Evolutionary conservation across 73 alveolate genomes (phyloP).

Genomic region (Breviolum minutum): DNA sequence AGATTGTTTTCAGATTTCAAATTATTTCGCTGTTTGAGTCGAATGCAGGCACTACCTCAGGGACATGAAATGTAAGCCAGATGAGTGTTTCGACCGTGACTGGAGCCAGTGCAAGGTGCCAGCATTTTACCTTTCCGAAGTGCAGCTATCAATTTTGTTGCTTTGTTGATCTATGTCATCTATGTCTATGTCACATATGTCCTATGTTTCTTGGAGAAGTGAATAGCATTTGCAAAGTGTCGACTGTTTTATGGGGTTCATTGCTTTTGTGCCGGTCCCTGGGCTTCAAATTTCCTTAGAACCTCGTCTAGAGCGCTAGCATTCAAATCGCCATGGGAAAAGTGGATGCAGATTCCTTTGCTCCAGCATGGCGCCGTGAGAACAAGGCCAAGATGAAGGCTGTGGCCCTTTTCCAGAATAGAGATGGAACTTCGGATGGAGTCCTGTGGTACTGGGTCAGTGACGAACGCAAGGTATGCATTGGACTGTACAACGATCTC

Average conservation of each 20-base stretch:
- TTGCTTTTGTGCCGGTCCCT: no score
- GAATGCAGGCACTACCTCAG: conserved; percentile 62
- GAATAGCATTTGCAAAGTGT: no score
- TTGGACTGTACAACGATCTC: conserved; percentile 29
- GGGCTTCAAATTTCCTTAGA: no score
- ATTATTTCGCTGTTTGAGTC: background rate
- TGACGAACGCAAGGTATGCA: conserved; percentile 38
- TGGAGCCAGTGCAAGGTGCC: conserved; percentile 65
- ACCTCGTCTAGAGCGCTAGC: background rate
- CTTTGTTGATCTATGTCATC: no score
- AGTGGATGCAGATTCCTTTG: conserved; percentile 31
- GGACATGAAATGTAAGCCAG: conserved; percentile 46
- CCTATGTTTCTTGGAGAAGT: no score
- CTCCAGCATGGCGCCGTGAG: conserved; percentile 30
- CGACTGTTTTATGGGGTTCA: no score
- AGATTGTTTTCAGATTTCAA: no score
- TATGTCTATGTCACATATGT: no score
- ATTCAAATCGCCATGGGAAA: conserved; percentile 3
- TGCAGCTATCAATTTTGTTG: background rate
- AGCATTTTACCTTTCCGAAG: background rate
- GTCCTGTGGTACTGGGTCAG: conserved; percentile 68
- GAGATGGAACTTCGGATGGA: conserved; percentile 25
- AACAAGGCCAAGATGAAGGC: conserved; percentile 37
- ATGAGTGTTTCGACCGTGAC: conserved; percentile 87
- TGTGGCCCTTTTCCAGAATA: background rate